Percentiles rank a stretch among this genome's conserved stretches.
Conservation (phyloP, 257 asterid genomes). For the Solanum corneliomulleri region DNA sequence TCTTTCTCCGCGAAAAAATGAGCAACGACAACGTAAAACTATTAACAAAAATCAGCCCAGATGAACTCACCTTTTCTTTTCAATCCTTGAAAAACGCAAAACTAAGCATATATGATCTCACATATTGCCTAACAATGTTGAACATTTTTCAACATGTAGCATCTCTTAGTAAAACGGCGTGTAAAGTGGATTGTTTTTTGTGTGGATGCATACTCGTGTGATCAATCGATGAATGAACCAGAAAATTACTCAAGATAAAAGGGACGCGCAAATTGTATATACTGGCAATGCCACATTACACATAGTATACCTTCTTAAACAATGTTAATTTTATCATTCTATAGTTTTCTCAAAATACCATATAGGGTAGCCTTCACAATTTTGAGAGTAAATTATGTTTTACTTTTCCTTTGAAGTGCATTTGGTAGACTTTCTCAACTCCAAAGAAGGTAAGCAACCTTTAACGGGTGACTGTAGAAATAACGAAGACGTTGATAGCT, state of each 20-base stretch:
- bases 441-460: conserved; percentile 69
- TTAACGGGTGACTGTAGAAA: conserved; percentile 66
- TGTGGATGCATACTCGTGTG: neutral
- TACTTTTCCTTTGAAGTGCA: conserved; percentile 47
- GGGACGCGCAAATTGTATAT: neutral
- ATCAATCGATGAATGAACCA: neutral
- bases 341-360: neutral
- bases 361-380: neutral
- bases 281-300: neutral
- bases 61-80: no score
- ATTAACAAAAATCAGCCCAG: no score
- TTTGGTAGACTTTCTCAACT: conserved; percentile 38
- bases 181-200: neutral
- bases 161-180: neutral
- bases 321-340: neutral
- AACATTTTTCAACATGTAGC: neutral
- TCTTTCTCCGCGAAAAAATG: neutral
- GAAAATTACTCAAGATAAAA: neutral
- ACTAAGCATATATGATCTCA: neutral
- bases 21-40: neutral
- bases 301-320: conserved; percentile 4
- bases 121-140: no score
- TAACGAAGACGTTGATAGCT: conserved; percentile 57
- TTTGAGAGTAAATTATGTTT: neutral
- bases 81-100: no score